Base-by-base conservation (phyloP, 441 rosid genomes). In the Pelargonium australe region DNA sequence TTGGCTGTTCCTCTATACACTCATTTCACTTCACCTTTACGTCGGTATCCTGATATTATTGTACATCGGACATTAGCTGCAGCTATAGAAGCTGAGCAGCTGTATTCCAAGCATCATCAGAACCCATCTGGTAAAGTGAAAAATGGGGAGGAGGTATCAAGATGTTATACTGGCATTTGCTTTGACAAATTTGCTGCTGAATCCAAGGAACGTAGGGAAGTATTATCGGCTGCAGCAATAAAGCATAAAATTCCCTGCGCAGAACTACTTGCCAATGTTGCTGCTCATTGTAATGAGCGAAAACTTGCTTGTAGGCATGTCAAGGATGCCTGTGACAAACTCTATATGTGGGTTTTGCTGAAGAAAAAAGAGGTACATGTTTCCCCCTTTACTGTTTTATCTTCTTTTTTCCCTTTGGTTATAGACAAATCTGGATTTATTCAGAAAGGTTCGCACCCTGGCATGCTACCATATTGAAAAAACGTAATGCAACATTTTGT, bases 11-110 rank as follows among this genome's bases (percentile, higher is more conserved):
- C 96, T 77, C 75, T 88, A 41, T 91, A 89, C 72, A 94, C 99
- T 23, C 99, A 94, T 83, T 94, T 91, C 72, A 91, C 99, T 72
- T 85, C 99, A 55, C 99, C 99, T 4, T 74, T 94, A 68, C 89
- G 99, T 63, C 85, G 97, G 41, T 91, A 94, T 80, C 86, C 97
- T 5, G 99, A 94, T 78, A 82, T 94, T 68, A 77, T 94, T 12
- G 99, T 94, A 44, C 99, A 94, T 79, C 87, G 96, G 37, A 83
- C 83, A 12, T 47, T 94, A 81, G 85, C 95, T 34, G 97, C 97
- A 47, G 90, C 91, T 66, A 66, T 89, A 66, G 99, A 91, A 70
- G 92, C 97, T 51, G 97, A 91, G 79, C 80, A 83, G 57, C 66
- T 73, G 72, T 88, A 73, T 75, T 51, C 80, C 75, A 81, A 76